Conservation (phyloP, 331 rosid species). For the Telfairia occidentalis region DNA sequence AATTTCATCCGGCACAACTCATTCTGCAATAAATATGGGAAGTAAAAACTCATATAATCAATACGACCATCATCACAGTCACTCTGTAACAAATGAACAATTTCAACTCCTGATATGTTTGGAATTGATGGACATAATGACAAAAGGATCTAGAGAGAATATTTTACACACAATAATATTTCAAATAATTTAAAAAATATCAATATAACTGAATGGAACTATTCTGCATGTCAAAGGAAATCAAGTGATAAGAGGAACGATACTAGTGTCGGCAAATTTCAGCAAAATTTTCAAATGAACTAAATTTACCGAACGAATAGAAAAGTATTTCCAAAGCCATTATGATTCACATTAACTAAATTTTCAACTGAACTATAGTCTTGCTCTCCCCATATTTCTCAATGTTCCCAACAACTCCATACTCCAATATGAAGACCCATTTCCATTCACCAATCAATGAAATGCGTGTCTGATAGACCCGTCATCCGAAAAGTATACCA, state of each 20-base stretch:
- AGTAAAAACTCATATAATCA: conserved; percentile 12
- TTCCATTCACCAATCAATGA: neutral
- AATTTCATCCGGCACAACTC: conserved; percentile 78
- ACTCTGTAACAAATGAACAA: conserved; percentile 3
- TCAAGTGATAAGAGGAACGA: neutral
- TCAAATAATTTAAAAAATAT: neutral
- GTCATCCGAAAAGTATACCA: too few relatives aligned
- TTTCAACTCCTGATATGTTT: neutral
- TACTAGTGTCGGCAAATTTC: neutral
- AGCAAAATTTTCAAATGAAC: neutral
- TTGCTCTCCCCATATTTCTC: neutral
- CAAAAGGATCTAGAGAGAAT: neutral
- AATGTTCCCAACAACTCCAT: neutral
- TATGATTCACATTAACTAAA: neutral
- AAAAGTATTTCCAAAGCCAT: neutral
- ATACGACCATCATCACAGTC: neutral
- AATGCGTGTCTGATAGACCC: neutral
- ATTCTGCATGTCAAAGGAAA: neutral
- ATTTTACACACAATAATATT: neutral
- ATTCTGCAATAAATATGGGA: conserved; percentile 51
- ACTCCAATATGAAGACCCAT: neutral
- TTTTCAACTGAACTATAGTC: neutral
- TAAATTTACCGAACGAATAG: neutral
- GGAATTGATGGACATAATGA: neutral
- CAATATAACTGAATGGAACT: neutral